Percentiles rank a stretch among this genome's conserved stretches.
These are phyloP conservation scores for Vigna unguiculata DNA, from an alignment of 306 rosid species.

Conservation along the genomic window DNA sequence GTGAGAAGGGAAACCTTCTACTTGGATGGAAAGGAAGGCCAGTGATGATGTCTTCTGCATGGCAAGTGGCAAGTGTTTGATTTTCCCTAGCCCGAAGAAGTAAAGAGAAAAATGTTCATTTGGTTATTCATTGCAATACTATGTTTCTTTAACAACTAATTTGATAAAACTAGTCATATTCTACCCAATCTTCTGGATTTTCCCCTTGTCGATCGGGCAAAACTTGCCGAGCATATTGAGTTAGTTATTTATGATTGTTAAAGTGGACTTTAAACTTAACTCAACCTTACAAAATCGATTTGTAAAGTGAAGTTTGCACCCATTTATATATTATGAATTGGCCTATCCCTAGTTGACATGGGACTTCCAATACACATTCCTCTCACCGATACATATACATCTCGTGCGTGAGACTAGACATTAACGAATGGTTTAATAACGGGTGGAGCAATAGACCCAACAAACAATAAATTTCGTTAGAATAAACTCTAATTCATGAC, in stretches of 20 bases:
- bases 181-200: background rate
- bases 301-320: too few relatives aligned
- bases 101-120: constrained; percentile 7
- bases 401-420: too few relatives aligned
- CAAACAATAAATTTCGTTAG: too few relatives aligned
- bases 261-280: too few relatives aligned
- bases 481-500: too few relatives aligned
- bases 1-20: constrained; percentile 70
- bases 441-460: too few relatives aligned
- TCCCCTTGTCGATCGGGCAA: background rate
- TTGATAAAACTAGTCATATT: constrained; percentile 33
- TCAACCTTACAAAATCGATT: too few relatives aligned
- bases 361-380: too few relatives aligned
- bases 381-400: too few relatives aligned
- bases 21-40: constrained; percentile 88
- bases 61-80: constrained; percentile 63
- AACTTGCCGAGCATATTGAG: background rate
- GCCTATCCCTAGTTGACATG: too few relatives aligned
- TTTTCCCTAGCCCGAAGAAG: constrained; percentile 31
- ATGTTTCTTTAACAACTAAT: constrained; percentile 24
- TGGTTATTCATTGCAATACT: constrained; percentile 22
- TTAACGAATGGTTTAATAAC: too few relatives aligned
- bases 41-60: constrained; percentile 78
- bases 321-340: too few relatives aligned
- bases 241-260: background rate